Evolutionary conservation across 441 rosid genomes (phyloP).

Genomic region (Populus hybrid): DNA sequence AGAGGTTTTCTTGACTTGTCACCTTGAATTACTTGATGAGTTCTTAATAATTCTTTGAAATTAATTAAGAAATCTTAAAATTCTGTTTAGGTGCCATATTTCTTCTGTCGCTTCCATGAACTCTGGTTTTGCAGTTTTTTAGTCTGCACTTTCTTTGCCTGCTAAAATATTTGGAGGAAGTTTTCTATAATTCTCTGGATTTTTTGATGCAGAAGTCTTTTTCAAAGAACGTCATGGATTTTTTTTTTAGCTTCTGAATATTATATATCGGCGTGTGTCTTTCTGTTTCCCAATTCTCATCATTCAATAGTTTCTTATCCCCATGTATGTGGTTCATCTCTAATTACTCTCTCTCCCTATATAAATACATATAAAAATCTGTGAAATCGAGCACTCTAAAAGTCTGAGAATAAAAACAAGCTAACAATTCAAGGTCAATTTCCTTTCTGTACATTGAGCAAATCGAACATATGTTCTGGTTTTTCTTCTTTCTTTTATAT

Average conservation of each 20-base stretch:
- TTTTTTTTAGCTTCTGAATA: background rate
- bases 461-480: background rate
- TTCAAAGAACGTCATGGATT: background rate
- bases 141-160: background rate
- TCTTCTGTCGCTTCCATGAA: background rate
- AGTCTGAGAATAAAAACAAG: background rate
- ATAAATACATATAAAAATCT: background rate
- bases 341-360: background rate
- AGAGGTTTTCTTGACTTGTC: background rate
- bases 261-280: background rate
- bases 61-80: background rate
- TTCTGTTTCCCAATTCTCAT: background rate
- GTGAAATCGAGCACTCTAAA: background rate
- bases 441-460: background rate
- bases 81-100: background rate
- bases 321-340: background rate
- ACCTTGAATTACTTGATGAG: conserved; percentile 1
- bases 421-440: background rate
- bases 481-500: background rate
- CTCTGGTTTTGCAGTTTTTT: background rate
- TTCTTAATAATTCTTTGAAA: background rate
- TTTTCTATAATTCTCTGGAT: conserved; percentile 2
- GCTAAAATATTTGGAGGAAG: background rate
- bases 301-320: background rate
- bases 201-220: background rate